Evolutionary conservation across 2,329 filamentous ascomycete genomes (phyloP), one percentile per base, ranked within the genome.

Genomic region (Hirsutella thompsonii): DNA sequence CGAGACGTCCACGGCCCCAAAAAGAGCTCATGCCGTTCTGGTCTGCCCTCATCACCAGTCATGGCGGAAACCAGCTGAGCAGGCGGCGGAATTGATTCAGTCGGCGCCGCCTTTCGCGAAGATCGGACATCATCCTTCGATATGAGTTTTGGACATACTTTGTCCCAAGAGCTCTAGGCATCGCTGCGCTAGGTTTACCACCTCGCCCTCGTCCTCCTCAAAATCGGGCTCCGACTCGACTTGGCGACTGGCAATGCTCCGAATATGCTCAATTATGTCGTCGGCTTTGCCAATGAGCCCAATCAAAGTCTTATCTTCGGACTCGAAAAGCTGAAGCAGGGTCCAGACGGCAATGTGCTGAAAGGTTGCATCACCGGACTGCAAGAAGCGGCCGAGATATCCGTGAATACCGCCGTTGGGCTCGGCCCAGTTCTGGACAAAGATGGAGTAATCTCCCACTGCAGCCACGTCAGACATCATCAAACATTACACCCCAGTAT

Each of bases 331-430:
- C 58, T 98, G 92, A 3, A 98, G 74, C 37, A 98, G 67, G 2
- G 92, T 98, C 92, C 92, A 98, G 47, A 96, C 94, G 39, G 92
- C 92, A 56, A 98, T 98, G 59, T 98, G 92, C 63, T 98, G 92
- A 70, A 98, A 98, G 0, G 92, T 98, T 1, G 92, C 81, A 57
- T 98, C 92, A 33, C 89, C 90, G 48, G 88, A 95, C 36, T 84
- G 85, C 16, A 98, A 72, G 70, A 98, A 98, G 41, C 90, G 81
- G 52, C 81, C 84, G 29, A 98, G 73, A 57, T 98, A 98, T 41
- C 92, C 92, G 56, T 95, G 89, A 46, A 98, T 94, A 36, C 92
- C 92, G 36, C 88, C 92, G 46, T 87, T 83, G 2, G 92, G 92
- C 53, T 94, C 82, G 16, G 75, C 80, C 92, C 92, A 98, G 61